These are phyloP conservation scores for Candida easanensis DNA, from an alignment of 805 yeast species.

Conservation along the genomic window DNA sequence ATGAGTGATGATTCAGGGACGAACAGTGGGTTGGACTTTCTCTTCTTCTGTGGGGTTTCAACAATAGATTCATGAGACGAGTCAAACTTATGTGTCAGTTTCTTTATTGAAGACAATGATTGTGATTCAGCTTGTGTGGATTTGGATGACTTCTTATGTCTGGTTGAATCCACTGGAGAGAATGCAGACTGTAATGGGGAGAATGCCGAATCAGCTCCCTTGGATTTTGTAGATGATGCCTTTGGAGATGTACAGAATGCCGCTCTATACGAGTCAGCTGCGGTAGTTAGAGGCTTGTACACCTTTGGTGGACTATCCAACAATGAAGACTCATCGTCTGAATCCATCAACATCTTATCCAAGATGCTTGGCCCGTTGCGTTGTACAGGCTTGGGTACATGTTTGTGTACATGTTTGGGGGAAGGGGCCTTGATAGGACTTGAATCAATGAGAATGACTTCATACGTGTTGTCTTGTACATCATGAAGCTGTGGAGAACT, in stretches of 20 bases:
- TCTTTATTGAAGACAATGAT: not conserved
- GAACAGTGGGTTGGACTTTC: conserved; percentile 1
- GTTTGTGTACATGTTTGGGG: not conserved
- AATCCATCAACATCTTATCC: not conserved
- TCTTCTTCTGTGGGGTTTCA: conserved; percentile 1
- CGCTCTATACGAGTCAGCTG: not conserved
- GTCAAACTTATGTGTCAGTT: not conserved
- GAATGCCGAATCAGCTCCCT: too few relatives aligned
- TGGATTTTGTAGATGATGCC: not conserved
- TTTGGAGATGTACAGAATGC: not conserved
- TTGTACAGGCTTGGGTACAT: not conserved
- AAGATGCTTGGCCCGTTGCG: not conserved
- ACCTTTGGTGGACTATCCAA: too few relatives aligned
- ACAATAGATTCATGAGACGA: conserved; percentile 6
- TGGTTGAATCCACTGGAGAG: too few relatives aligned
- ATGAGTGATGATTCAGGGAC: conserved; percentile 1
- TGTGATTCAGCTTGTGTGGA: too few relatives aligned
- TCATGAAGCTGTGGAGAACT: not conserved
- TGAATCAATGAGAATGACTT: conserved; percentile 4
- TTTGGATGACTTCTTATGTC: too few relatives aligned
- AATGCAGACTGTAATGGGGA: too few relatives aligned
- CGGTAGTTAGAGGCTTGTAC: too few relatives aligned
- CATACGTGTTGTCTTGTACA: not conserved
- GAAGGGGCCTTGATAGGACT: not conserved
- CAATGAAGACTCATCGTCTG: not conserved